phyloP scores from a whole-genome alignment of 495 filamentous ascomycete genomes.

The Hypoxylon rickii region DNA sequence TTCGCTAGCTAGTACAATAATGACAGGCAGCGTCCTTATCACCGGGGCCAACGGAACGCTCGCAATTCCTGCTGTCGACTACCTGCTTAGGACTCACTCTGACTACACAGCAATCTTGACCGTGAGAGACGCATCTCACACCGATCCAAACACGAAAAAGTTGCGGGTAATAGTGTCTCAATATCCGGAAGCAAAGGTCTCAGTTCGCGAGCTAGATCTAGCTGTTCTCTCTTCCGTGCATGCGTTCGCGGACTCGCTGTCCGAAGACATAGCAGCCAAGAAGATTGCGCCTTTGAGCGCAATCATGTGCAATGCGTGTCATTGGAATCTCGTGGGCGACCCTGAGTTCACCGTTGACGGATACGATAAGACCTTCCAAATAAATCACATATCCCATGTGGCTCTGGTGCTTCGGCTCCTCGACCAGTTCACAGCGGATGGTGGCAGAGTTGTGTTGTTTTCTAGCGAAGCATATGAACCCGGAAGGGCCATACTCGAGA shows the following conservation, averaged over 20 bases:
- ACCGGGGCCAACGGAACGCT: slow-evolving; percentile 57
- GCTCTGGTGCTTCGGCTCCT: slow-evolving; percentile 49
- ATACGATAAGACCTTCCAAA: slow-evolving; percentile 52
- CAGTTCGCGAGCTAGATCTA: slow-evolving; percentile 48
- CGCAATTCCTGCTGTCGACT: slow-evolving; percentile 47
- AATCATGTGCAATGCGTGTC: slow-evolving; percentile 53
- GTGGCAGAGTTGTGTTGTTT: slow-evolving; percentile 48
- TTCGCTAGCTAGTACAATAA: too few relatives aligned
- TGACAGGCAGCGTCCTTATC: slow-evolving; percentile 48
- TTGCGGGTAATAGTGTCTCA: slow-evolving; percentile 41
- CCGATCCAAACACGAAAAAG: slow-evolving; percentile 48
- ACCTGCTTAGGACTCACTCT: slow-evolving; percentile 47
- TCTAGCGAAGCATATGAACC: slow-evolving; percentile 45
- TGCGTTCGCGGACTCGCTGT: slow-evolving; percentile 37
- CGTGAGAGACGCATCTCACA: slow-evolving; percentile 46
- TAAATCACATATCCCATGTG: slow-evolving; percentile 49
- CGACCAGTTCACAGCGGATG: slow-evolving; percentile 38
- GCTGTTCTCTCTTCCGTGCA: slow-evolving; percentile 40
- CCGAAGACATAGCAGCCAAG: slow-evolving; percentile 34
- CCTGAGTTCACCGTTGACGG: slow-evolving; percentile 46
- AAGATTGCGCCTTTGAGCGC: slow-evolving; percentile 40
- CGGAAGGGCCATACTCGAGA: slow-evolving; percentile 46
- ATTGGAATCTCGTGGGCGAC: slow-evolving; percentile 46
- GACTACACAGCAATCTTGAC: slow-evolving; percentile 45
- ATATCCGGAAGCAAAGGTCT: slow-evolving; percentile 35